A percentile compares a stretch with the other conserved stretches of the same genome.
Evolutionary conservation across 192 early-diverging fungal species (phyloP).

Genomic region (Podila epicladia): DNA sequence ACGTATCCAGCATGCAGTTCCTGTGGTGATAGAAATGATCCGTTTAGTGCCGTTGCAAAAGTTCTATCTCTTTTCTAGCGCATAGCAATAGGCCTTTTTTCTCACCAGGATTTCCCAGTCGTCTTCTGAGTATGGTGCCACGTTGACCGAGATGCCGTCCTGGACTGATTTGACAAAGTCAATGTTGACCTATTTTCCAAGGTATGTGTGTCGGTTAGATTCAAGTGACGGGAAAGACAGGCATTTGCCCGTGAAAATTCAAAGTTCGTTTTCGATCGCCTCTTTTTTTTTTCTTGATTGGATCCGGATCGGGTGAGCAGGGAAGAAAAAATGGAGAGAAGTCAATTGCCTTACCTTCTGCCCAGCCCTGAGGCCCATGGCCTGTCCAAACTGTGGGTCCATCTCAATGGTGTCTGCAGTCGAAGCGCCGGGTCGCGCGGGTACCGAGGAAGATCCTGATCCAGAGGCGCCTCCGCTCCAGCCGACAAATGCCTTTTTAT

Average conservation of each 20-base stretch:
- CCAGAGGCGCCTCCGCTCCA: conserved; percentile 71
- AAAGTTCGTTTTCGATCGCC: background rate
- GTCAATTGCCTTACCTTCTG: conserved; percentile 55
- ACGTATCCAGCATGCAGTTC: conserved; percentile 80
- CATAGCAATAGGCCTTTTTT: background rate
- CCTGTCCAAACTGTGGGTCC: conserved; percentile 73
- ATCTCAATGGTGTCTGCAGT: conserved; percentile 69
- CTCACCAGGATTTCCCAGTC: conserved; percentile 86
- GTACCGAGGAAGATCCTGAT: conserved; percentile 22
- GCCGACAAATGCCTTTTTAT: conserved; percentile 65
- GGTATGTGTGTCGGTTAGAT: background rate
- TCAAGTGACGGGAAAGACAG: background rate
- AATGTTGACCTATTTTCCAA: conserved; percentile 55
- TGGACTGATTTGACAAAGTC: conserved; percentile 66
- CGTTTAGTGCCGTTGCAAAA: too few relatives aligned
- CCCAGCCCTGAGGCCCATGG: conserved; percentile 71
- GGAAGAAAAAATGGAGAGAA: too few relatives aligned
- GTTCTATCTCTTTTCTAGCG: too few relatives aligned
- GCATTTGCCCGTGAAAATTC: conserved; percentile 1
- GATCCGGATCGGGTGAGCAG: background rate
- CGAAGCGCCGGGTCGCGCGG: conserved; percentile 36
- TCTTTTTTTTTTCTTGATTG: background rate
- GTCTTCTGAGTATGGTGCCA: conserved; percentile 75
- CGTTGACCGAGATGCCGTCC: conserved; percentile 67
- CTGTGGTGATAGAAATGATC: conserved; percentile 15